Evolutionary conservation across 129 eudicot species (phyloP), one percentile per base, ranked within the genome.

Genomic region (Pulicaria dysenterica): DNA sequence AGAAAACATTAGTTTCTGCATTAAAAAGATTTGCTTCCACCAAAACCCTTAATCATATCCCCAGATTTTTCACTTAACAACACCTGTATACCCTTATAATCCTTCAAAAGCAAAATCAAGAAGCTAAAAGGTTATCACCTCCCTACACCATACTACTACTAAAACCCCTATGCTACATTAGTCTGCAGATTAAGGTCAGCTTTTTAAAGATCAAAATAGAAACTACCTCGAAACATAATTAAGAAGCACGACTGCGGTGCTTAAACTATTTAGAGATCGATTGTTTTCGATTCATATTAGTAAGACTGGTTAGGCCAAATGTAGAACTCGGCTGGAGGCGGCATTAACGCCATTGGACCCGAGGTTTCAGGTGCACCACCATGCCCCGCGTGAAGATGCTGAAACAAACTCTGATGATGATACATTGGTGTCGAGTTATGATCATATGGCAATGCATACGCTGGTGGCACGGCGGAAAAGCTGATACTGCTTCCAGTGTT

Each of bases 271-370:
- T n/a, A 55, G 48, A 24, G 31, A 2, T 24, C 31, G 31, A 44
- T 59, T 8, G 24, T 60, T 45, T 60, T 41, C 6, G 7, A 69
- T 69, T 67, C 78, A 15, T 61, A 58, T 67, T 80, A 84, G 82
- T 87, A 93, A 17, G 83, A 68, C 70, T 87, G 91, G 78, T 94
- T 83, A 73, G 95, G 95, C 98, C 98, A 94, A 14, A 89, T 75
- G 82, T 78, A 88, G 64, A 84, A 90, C 86, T 94, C 97, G 4
- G 82, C 83, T 4, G 85, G 88, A 10, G 90, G 73, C 16, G 82
- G 84, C 73, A 87, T 54, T 56, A 82, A 70, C 7, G 77, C 64
- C 85, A 84, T 53, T 1, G 91, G 83, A 46, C 81, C 86, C 0
- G 90, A 82, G 7, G 89, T 41, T 14, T 87, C 86, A 15, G 82